A percentile compares a stretch with the other conserved stretches of the same genome.
phyloP scores from a whole-genome alignment of 2,329 filamentous ascomycete genomes.

The Aspergillus tamarii region DNA sequence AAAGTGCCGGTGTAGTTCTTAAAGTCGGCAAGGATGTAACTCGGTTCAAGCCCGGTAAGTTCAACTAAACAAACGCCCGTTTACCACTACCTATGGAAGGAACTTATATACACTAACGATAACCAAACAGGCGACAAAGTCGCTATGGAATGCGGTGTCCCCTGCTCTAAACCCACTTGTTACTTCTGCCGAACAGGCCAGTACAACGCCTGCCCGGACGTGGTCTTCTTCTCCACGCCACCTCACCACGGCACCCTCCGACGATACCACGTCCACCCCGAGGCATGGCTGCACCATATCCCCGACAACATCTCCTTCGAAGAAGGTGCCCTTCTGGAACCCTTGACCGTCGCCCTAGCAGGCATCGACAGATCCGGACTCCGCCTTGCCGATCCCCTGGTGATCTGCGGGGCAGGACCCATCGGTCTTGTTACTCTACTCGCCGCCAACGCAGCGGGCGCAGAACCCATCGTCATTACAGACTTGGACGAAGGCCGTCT shows the following conservation, averaged over 20 bases:
- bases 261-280: conserved; percentile 24
- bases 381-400: conserved; percentile 20
- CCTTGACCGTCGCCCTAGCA: conserved; percentile 22
- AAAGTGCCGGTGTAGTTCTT: conserved; percentile 23
- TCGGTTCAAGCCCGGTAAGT: conserved; percentile 22
- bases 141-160: conserved; percentile 23
- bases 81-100: no score
- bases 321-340: conserved; percentile 21
- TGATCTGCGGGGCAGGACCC: conserved; percentile 23
- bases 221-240: conserved; percentile 25
- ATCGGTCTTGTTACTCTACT: conserved; percentile 25
- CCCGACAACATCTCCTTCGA: conserved; percentile 22
- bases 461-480: conserved; percentile 23
- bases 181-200: conserved; percentile 22
- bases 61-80: no score
- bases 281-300: conserved; percentile 23
- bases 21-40: conserved; percentile 21
- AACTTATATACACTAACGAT: background rate
- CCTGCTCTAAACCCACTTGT: conserved; percentile 24
- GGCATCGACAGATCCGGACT: conserved; percentile 22
- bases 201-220: conserved; percentile 24
- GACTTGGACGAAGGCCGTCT: conserved; percentile 23
- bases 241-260: conserved; percentile 24
- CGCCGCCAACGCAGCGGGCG: conserved; percentile 21
- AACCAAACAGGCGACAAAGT: conserved; percentile 21